These are phyloP conservation scores for Calonectria montana DNA, from an alignment of 2,329 filamentous ascomycete genomes.

Conservation along the genomic window DNA sequence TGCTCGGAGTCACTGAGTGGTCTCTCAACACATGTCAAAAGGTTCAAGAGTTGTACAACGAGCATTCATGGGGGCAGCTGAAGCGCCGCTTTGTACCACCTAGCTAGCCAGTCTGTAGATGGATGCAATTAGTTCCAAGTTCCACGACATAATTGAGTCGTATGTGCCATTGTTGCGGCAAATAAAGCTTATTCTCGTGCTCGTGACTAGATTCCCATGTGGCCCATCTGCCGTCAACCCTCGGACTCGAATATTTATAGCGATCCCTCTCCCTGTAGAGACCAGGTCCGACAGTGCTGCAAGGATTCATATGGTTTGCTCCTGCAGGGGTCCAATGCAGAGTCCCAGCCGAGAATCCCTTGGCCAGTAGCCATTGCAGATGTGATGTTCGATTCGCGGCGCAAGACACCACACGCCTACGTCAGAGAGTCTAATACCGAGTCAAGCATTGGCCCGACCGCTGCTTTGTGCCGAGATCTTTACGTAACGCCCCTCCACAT, in stretches of 20 bases:
- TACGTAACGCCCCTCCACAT: slow-evolving; percentile 3
- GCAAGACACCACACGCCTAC: not conserved
- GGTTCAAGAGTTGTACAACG: slow-evolving; percentile 76
- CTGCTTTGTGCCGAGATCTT: not conserved
- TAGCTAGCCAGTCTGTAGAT: not conserved
- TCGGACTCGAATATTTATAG: not conserved
- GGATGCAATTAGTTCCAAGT: too few relatives aligned
- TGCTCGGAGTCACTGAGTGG: slow-evolving; percentile 80
- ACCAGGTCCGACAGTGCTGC: not conserved
- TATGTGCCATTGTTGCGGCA: not conserved
- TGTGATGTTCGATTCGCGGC: not conserved
- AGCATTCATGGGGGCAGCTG: slow-evolving; percentile 81
- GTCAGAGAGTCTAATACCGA: slow-evolving; percentile 5
- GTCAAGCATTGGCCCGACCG: not conserved
- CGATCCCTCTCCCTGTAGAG: not conserved
- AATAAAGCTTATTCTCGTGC: not conserved
- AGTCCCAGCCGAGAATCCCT: not conserved
- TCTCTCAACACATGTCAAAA: slow-evolving; percentile 69
- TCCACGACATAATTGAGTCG: not conserved
- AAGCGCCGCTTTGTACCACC: slow-evolving; percentile 50
- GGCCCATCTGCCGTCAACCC: not conserved
- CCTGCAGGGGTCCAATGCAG: not conserved
- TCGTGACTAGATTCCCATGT: not conserved
- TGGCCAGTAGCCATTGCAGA: not conserved
- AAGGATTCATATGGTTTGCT: not conserved